Conservation (phyloP, 2,329 filamentous ascomycete genomes). For the Sclerotiophoma versabilis region DNA sequence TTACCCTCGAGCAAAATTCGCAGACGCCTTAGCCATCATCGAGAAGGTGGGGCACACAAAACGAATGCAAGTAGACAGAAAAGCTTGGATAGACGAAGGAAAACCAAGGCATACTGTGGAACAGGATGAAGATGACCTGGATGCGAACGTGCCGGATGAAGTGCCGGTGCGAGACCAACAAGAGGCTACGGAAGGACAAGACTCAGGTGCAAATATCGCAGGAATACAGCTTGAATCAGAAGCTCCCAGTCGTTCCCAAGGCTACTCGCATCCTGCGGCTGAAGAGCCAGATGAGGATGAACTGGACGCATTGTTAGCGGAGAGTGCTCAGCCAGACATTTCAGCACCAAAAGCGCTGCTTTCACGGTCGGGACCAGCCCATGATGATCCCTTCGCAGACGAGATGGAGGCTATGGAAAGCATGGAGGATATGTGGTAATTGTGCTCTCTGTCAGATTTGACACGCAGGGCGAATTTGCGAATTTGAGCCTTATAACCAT, state of each 20-base stretch:
- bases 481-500: neutral
- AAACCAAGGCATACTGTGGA: conserved; percentile 58
- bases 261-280: conserved; percentile 19
- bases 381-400: conserved; percentile 48
- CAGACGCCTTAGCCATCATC: conserved; percentile 86
- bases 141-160: neutral
- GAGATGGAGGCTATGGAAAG: conserved; percentile 51
- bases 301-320: conserved; percentile 62
- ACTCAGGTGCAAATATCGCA: neutral
- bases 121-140: conserved; percentile 34
- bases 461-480: no score
- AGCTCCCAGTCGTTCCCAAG: neutral
- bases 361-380: conserved; percentile 14
- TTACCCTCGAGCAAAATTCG: conserved; percentile 92
- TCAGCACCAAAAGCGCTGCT: conserved; percentile 17
- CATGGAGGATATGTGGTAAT: conserved; percentile 49
- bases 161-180: conserved; percentile 1
- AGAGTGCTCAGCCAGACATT: conserved; percentile 43
- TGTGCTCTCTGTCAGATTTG: neutral
- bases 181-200: conserved; percentile 22
- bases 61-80: conserved; percentile 74
- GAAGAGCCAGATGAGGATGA: conserved; percentile 59
- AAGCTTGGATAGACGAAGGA: conserved; percentile 82
- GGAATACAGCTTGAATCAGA: conserved; percentile 2
- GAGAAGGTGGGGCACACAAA: conserved; percentile 93